A percentile compares a stretch with the other conserved stretches of the same genome.
phyloP scores from a whole-genome alignment of 257 asterid genomes.

The Primulina tabacum region DNA sequence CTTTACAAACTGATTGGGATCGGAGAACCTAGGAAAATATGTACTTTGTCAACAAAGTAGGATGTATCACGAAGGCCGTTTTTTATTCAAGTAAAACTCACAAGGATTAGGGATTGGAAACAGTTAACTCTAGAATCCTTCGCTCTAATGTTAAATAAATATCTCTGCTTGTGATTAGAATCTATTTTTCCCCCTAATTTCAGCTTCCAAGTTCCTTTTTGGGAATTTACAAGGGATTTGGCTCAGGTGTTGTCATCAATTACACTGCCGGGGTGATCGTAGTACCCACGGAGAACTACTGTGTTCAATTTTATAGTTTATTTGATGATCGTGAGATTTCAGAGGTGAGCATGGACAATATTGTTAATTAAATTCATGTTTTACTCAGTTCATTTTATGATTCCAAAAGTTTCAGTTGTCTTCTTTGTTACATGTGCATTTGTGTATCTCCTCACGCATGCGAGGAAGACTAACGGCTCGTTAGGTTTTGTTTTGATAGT shows the following conservation, averaged over 20 bases:
- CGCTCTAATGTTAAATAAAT: not conserved
- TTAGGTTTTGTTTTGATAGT: not conserved
- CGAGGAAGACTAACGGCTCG: not conserved
- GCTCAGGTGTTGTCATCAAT: conserved; percentile 50
- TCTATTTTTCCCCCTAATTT: conserved; percentile 19
- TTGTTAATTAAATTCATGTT: conserved; percentile 15
- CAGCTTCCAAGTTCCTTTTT: conserved; percentile 66
- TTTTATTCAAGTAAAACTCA: conserved; percentile 17
- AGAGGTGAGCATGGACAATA: conserved; percentile 52
- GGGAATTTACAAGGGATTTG: conserved; percentile 45
- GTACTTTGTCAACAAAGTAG: not conserved
- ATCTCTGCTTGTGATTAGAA: conserved; percentile 15
- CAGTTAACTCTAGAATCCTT: not conserved
- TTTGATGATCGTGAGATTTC: conserved; percentile 83
- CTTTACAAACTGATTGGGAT: conserved; percentile 16
- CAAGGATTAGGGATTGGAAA: not conserved
- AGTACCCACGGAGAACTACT: conserved; percentile 75
- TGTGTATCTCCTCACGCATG: not conserved
- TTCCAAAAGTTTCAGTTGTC: conserved; percentile 6
- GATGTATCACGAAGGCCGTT: conserved; percentile 1
- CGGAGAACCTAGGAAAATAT: not conserved
- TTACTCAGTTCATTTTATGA: conserved; percentile 15
- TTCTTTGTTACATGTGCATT: conserved; percentile 2
- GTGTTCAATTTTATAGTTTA: conserved; percentile 77
- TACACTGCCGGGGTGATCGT: conserved; percentile 62